These are phyloP conservation scores for Funneliformis geosporum DNA, from an alignment of 192 early-diverging fungal genomes.

Conservation along the genomic window DNA sequence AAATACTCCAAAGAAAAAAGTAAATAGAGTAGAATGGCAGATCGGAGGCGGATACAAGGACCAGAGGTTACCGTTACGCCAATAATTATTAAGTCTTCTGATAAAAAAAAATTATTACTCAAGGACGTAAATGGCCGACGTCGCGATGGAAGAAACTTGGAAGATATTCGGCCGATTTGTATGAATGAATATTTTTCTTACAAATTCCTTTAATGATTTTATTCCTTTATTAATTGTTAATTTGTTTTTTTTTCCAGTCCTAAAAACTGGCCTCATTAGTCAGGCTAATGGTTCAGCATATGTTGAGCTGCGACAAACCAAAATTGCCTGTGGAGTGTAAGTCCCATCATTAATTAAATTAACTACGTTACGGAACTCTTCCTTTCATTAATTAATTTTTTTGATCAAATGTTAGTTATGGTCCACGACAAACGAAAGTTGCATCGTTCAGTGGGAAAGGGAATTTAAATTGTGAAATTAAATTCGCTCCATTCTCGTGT, in stretches of 20 bases:
- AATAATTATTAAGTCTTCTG: slow-evolving; percentile 44
- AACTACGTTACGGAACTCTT: not conserved
- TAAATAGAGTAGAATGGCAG: slow-evolving; percentile 15
- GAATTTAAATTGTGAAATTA: slow-evolving; percentile 70
- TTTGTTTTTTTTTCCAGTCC: slow-evolving; percentile 42
- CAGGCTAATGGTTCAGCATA: slow-evolving; percentile 80
- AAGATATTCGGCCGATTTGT: slow-evolving; percentile 60
- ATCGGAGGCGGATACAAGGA: slow-evolving; percentile 56
- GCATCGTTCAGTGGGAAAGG: slow-evolving; percentile 55
- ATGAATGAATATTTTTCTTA: slow-evolving; percentile 21
- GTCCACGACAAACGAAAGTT: slow-evolving; percentile 62
- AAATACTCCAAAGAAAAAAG: not conserved
- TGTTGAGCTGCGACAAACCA: slow-evolving; percentile 70
- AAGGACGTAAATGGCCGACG: slow-evolving; percentile 37
- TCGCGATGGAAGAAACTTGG: slow-evolving; percentile 49
- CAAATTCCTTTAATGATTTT: not conserved
- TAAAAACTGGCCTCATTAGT: slow-evolving; percentile 69
- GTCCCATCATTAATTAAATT: slow-evolving; percentile 25
- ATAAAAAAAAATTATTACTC: slow-evolving; percentile 38
- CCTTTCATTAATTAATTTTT: not conserved
- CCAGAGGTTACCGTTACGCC: slow-evolving; percentile 54
- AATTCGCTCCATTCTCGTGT: slow-evolving; percentile 74
- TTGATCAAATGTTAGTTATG: slow-evolving; percentile 53
- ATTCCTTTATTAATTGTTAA: not conserved
- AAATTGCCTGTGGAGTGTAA: slow-evolving; percentile 80